Conservation (phyloP, 441 rosid species). For the Brassica hybrid region DNA sequence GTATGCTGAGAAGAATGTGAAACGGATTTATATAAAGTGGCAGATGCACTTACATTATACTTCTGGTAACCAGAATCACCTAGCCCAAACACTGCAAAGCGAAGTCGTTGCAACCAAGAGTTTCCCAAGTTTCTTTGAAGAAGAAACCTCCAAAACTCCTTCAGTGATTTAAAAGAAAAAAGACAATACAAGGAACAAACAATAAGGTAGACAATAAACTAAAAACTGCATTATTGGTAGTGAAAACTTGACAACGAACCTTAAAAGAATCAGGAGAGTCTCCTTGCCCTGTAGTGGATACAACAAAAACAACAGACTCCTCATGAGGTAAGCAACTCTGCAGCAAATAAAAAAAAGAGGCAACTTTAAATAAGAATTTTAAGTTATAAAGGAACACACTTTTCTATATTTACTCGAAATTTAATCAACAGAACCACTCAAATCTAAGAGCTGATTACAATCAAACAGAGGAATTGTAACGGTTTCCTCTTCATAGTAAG, state of each 20-base stretch:
- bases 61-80: constrained; percentile 97
- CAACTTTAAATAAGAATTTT: constrained; percentile 6
- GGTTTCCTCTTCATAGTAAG: not conserved
- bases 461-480: not conserved
- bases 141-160: constrained; percentile 93
- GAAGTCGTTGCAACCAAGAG: constrained; percentile 72
- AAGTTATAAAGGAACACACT: not conserved
- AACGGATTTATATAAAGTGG: constrained; percentile 3
- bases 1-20: constrained; percentile 12
- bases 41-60: constrained; percentile 66
- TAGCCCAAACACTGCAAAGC: constrained; percentile 84
- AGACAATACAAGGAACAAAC: constrained; percentile 18
- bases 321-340: constrained; percentile 72
- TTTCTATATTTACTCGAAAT: not conserved
- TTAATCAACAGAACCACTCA: not conserved
- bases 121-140: constrained; percentile 66
- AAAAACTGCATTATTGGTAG: not conserved
- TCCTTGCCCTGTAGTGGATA: constrained; percentile 96
- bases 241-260: constrained; percentile 44
- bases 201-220: not conserved
- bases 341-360: not conserved
- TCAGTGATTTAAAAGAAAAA: constrained; percentile 18
- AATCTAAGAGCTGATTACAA: constrained; percentile 15
- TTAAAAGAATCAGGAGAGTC: constrained; percentile 87
- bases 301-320: constrained; percentile 74